These are phyloP conservation scores for Colletotrichum sp. DNA, from an alignment of 2,329 filamentous ascomycete genomes.

Conservation along the genomic window DNA sequence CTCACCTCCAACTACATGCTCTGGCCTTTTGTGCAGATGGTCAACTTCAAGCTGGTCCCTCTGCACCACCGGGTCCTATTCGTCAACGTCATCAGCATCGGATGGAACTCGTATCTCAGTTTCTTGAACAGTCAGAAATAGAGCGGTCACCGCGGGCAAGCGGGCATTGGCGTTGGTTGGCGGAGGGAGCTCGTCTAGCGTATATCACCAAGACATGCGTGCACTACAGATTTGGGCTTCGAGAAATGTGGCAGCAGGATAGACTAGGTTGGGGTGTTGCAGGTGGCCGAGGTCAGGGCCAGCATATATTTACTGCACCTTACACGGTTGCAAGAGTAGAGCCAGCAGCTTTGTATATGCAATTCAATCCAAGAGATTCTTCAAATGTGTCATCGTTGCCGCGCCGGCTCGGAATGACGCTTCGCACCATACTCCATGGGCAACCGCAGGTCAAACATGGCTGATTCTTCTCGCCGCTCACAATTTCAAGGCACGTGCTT, in stretches of 20 bases:
- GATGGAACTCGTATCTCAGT: conserved; percentile 71
- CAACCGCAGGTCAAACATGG: not conserved
- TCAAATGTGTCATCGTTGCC: fast-evolving
- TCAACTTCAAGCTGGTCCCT: conserved; percentile 89
- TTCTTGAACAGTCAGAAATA: conserved; percentile 56
- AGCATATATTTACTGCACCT: not conserved
- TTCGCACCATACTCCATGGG: not conserved
- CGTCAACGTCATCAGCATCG: conserved; percentile 79
- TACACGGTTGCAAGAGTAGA: not conserved
- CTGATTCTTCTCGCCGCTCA: not conserved
- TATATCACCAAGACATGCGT: not conserved
- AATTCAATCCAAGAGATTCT: not conserved
- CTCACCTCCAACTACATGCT: conserved; percentile 85
- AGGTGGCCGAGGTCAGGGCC: not conserved
- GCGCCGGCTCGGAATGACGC: too few species aligned
- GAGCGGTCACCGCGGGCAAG: not conserved
- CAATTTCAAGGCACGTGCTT: not conserved
- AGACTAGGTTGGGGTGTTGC: not conserved
- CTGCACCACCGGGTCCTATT: conserved; percentile 83
- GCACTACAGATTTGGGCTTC: not conserved
- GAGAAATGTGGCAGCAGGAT: not conserved
- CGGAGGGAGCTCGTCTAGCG: not conserved
- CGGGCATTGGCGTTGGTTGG: not conserved
- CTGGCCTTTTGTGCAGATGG: conserved; percentile 84
- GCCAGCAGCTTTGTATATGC: not conserved